These are phyloP conservation scores for Starmerella apicola DNA, from an alignment of 805 yeast genomes.

Conservation along the genomic window DNA sequence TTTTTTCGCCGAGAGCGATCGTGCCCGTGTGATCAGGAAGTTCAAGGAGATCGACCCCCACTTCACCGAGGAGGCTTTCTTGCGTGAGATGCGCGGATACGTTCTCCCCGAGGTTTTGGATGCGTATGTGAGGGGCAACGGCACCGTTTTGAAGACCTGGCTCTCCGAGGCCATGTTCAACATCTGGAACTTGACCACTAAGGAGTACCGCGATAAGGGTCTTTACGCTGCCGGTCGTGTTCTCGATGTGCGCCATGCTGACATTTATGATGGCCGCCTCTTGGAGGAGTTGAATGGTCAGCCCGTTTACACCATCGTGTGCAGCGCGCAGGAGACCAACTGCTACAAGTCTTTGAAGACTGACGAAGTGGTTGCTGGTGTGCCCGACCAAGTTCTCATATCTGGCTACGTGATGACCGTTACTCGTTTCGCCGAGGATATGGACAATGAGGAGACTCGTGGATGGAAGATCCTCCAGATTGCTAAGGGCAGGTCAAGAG, in stretches of 20 bases:
- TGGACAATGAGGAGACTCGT: constrained; percentile 80
- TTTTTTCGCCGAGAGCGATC: constrained; percentile 90
- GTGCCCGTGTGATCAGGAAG: constrained; percentile 77
- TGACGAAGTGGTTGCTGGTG: constrained; percentile 91
- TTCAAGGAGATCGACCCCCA: constrained; percentile 84
- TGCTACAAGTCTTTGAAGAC: constrained; percentile 79
- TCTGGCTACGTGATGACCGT: constrained; percentile 94
- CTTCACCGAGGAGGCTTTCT: constrained; percentile 67
- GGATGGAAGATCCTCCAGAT: constrained; percentile 96
- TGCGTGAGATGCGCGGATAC: constrained; percentile 74
- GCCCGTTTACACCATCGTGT: constrained; percentile 86
- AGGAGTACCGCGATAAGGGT: constrained; percentile 83
- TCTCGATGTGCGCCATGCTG: constrained; percentile 90
- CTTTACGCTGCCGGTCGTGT: constrained; percentile 82
- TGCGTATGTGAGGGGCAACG: constrained; percentile 89
- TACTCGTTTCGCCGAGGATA: constrained; percentile 83
- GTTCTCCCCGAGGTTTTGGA: constrained; percentile 91
- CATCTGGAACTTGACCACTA: constrained; percentile 86
- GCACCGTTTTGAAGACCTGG: constrained; percentile 72
- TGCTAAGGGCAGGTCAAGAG: constrained; percentile 85
- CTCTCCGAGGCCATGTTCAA: constrained; percentile 93
- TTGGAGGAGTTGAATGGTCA: constrained; percentile 82
- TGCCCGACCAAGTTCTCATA: constrained; percentile 82
- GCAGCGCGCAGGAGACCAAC: constrained; percentile 94
- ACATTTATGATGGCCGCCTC: constrained; percentile 73